Evolutionary conservation across 345 rosid genomes (phyloP), one percentile per base, ranked within the genome.

Genomic region (Clausena lansium): DNA sequence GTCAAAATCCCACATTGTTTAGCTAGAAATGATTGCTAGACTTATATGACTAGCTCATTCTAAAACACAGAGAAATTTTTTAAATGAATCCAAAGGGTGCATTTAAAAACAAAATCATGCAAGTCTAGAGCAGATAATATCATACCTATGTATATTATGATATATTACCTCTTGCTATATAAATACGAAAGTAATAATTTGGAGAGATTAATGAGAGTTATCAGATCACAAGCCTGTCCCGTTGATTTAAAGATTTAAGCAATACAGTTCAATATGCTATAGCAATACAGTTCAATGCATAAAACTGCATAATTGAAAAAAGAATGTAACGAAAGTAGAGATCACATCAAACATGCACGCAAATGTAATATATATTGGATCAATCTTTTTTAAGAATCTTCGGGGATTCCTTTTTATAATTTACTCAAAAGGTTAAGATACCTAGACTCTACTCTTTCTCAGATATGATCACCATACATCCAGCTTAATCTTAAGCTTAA

Each of bases 381-480:
- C 81, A 69, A 75, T 74, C 71, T 79, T 78, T 79, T 67, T 64
- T 67, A 60, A 77, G 81, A 86, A 79, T 83, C 85, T 79, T 63
- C 76, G 83, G 66, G 70, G 79, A 62, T 82, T 85, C 67, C 74
- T 74, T 69, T 41, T 71, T 33, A 25, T 70, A 60, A 33, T 80
- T 69, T 24, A 35, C 62, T 28, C 33, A 19, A n/a, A 75, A 76
- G 73, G 45, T 71, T 64, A 28, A 71, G 79, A 82, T 57, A 69
- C 61, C 75, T 55, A 73, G 77, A 65, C 27, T 68, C 27, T 67
- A n/a, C 36, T 50, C 52, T 50, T 62, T 28, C 70, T 74, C 36
- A 28, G 39, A 24, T 47, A 57, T 25, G 50, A 15, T 45, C 69
- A 39, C 20, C 50, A 45, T 45, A 3, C 5, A 8, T 30, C 38